A percentile compares a stretch with the other conserved stretches of the same genome.
Evolutionary conservation across 2,329 filamentous ascomycete species (phyloP).

Genomic region (Arthrobotrys iridis): DNA sequence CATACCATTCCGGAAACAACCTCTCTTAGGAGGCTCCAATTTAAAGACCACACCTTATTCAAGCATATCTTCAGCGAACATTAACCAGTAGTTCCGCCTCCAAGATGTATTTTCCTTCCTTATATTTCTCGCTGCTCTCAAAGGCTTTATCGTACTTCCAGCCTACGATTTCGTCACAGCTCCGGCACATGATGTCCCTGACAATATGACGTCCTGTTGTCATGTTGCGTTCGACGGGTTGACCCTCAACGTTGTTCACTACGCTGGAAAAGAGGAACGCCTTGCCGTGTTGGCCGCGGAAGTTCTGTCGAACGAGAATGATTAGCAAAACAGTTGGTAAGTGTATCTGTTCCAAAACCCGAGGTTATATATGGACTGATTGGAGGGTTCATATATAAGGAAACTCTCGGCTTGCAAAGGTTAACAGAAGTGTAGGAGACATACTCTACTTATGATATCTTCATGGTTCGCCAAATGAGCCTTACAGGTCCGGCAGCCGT

Average conservation of each 20-base stretch:
- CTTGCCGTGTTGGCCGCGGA: constrained; percentile 97
- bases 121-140: constrained; percentile 92
- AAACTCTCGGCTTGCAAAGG: neutral
- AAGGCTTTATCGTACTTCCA: constrained; percentile 99
- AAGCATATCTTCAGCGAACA: constrained; percentile 64
- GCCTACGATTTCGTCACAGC: constrained; percentile 91
- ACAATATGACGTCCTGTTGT: constrained; percentile 95
- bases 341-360: neutral
- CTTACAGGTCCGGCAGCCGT: constrained; percentile 94
- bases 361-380: neutral
- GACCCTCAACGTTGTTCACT: constrained; percentile 85
- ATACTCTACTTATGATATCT: constrained; percentile 91
- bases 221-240: constrained; percentile 95
- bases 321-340: neutral
- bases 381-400: neutral
- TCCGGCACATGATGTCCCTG: constrained; percentile 87
- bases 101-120: constrained; percentile 97
- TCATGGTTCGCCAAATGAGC: constrained; percentile 94
- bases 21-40: neutral
- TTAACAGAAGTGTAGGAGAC: constrained; percentile 60
- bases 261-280: constrained; percentile 95
- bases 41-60: neutral
- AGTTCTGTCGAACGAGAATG: constrained; percentile 73
- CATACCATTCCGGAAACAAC: neutral
- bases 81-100: constrained; percentile 89